Evolutionary conservation across 2,329 filamentous ascomycete species (phyloP), one percentile per base, ranked within the genome.

Genomic region (Spiromastix sp.): DNA sequence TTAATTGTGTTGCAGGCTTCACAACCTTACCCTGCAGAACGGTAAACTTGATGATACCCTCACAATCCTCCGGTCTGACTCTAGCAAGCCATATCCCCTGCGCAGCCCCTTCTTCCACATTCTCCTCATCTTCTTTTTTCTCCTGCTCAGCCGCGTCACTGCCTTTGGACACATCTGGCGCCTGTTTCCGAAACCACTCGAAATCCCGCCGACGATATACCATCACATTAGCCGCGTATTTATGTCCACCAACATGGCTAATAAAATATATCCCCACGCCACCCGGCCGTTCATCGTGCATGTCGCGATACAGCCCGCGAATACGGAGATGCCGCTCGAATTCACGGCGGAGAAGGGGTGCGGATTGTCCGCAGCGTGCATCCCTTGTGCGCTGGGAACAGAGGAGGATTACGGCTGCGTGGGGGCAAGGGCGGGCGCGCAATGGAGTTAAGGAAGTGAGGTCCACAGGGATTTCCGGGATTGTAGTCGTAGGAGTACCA

Each of bases 181-280:
- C 40, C 38, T 38, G 34, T 30, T 47, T 48, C 10, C 42, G 44
- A 35, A 56, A 54, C 56, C 57, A 60, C 4, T 57, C 54, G 16
- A 59, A 54, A 42, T 56, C 60, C 5, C 69, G 67, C 12, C 72
- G 71, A 7, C 91, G 74, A 58, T 98, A 96, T 1, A 98, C 70
- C 67, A 98, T 83, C 48, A 96, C 77, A 51, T 98, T 98, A 18
- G 91, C 91, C 30, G 80, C 79, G 63, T 93, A 96, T 65, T 95
- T 95, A 67, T 98, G 91, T 0, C 91, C 91, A 18, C 91, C 91
- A 2, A 95, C 86, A 54, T 98, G 91, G 47, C 79, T 89, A 53
- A 96, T 93, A 55, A 95, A 96, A 63, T 94, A 94, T 45, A 98
- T 84, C 1, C 85, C 89, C 4, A 95, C 89, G 9, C 91, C 91